Evolutionary conservation across 148 eudicot genomes (phyloP).

Genomic region (Camellia sinensis): DNA sequence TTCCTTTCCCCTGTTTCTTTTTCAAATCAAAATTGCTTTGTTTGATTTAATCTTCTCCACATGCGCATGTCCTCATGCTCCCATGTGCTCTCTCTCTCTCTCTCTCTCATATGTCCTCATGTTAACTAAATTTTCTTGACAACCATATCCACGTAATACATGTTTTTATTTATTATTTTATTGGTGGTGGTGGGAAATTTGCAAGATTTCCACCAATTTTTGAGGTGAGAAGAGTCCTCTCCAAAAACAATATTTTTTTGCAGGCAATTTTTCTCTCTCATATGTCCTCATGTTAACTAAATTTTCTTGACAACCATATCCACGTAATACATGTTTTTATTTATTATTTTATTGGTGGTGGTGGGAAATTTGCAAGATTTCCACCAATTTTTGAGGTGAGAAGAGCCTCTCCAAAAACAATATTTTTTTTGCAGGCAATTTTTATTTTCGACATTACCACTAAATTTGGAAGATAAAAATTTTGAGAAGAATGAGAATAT

Average conservation of each 20-base stretch:
- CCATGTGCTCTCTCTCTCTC: slow-evolving; percentile 15
- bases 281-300: not conserved
- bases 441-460: not conserved
- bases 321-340: not conserved
- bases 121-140: slow-evolving; percentile 15
- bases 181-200: too few species aligned
- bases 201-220: too few species aligned
- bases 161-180: slow-evolving; percentile 4
- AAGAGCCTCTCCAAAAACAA: too few species aligned
- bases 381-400: too few species aligned
- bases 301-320: slow-evolving; percentile 6
- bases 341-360: not conserved
- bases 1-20: not conserved
- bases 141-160: not conserved
- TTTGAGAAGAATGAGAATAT: not conserved
- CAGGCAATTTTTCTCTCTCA: not conserved
- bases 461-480: too few species aligned
- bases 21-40: slow-evolving; percentile 4
- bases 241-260: too few species aligned
- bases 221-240: too few species aligned
- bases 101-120: not conserved
- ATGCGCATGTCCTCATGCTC: slow-evolving; percentile 16
- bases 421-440: too few species aligned
- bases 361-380: too few species aligned
- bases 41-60: slow-evolving; percentile 7